Evolutionary conservation across 108 stramenopile species (phyloP).

Genomic region (Parietichytrium sp.): DNA sequence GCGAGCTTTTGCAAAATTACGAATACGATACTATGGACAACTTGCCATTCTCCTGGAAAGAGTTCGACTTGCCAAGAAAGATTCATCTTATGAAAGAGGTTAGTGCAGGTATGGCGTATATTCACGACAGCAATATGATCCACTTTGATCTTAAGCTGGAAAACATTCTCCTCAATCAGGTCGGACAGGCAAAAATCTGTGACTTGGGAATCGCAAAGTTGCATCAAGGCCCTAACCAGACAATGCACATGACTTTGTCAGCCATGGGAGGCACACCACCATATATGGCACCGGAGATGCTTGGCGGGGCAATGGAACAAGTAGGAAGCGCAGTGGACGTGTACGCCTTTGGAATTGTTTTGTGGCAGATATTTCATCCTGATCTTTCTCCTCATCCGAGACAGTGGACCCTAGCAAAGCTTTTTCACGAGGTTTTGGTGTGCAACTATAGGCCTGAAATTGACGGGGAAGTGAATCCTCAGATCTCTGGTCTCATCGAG

Average conservation of each 20-base stretch:
- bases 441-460: neutral
- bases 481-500: neutral
- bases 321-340: slow-evolving; percentile 64
- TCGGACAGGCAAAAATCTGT: slow-evolving; percentile 44
- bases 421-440: slow-evolving; percentile 31
- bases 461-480: neutral
- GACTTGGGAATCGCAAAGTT: slow-evolving; percentile 53
- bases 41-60: neutral
- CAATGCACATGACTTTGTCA: neutral
- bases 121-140: slow-evolving; percentile 89
- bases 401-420: slow-evolving; percentile 8
- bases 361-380: slow-evolving; percentile 53
- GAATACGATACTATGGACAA: too few relatives aligned
- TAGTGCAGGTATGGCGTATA: slow-evolving; percentile 90
- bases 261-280: slow-evolving; percentile 53
- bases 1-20: slow-evolving; percentile 83
- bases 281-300: slow-evolving; percentile 59
- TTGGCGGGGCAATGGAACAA: neutral
- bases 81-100: slow-evolving; percentile 76
- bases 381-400: neutral
- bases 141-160: slow-evolving; percentile 96
- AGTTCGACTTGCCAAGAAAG: neutral
- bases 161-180: slow-evolving; percentile 85
- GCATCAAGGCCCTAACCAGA: neutral
- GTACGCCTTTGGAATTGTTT: slow-evolving; percentile 64